Evolutionary conservation across 768 basidiomycete genomes (phyloP).

Genomic region (Arthromyces matolae): DNA sequence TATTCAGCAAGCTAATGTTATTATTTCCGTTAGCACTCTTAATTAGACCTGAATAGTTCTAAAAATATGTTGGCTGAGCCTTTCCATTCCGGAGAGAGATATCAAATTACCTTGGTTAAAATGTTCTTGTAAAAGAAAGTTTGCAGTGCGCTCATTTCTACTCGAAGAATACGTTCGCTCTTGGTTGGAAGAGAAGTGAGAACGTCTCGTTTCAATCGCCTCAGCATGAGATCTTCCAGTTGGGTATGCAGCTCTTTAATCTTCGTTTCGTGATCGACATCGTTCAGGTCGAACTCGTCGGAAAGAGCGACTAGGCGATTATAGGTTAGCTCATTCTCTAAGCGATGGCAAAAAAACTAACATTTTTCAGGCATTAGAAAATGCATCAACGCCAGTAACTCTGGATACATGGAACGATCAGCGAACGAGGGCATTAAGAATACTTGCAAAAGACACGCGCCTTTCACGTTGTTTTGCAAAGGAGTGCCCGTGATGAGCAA

Average conservation of each 20-base stretch:
- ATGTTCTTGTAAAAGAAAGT: slow-evolving; percentile 99
- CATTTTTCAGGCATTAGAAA: slow-evolving; percentile 99
- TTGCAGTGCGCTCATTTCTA: slow-evolving; percentile 96
- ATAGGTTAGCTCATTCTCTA: slow-evolving; percentile 2
- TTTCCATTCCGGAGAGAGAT: too few relatives aligned
- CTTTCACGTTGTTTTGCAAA: slow-evolving; percentile 98
- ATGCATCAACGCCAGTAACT: slow-evolving; percentile 95
- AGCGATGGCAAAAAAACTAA: slow-evolving; percentile 32
- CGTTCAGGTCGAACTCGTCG: slow-evolving; percentile 93
- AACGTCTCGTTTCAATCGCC: slow-evolving; percentile 93
- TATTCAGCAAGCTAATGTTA: slow-evolving; percentile 94
- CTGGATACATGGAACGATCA: slow-evolving; percentile 34
- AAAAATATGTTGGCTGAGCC: too few relatives aligned
- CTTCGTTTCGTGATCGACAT: slow-evolving; percentile 89
- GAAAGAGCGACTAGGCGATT: slow-evolving; percentile 70
- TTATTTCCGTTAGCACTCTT: slow-evolving; percentile 86
- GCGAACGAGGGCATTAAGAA: background rate
- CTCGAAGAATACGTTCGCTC: slow-evolving; percentile 94
- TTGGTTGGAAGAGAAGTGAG: slow-evolving; percentile 95
- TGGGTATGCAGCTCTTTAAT: slow-evolving; percentile 96
- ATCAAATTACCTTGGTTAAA: slow-evolving; percentile 65
- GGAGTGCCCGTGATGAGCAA: slow-evolving; percentile 98
- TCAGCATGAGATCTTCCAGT: slow-evolving; percentile 89
- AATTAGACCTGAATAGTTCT: slow-evolving; percentile 91
- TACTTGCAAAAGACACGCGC: slow-evolving; percentile 35